Evolutionary conservation across 495 filamentous ascomycete genomes (phyloP).

Genomic region (Letharia columbiana): DNA sequence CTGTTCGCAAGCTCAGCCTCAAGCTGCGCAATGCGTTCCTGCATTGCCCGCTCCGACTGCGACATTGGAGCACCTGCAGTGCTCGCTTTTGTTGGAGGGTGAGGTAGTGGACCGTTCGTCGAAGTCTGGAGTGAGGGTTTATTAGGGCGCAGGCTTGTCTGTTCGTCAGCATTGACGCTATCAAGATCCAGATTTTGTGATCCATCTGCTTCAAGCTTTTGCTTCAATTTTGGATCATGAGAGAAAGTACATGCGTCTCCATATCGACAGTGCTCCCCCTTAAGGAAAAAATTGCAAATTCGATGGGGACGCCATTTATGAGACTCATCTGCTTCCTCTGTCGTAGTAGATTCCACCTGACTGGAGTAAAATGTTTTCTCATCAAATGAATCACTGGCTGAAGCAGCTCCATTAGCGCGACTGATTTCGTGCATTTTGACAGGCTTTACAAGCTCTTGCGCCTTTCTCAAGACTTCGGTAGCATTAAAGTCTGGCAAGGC

Average conservation of each 20-base stretch:
- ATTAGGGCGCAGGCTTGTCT: constrained; percentile 13
- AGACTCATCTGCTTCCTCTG: constrained; percentile 23
- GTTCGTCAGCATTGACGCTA: constrained; percentile 23
- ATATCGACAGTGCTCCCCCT: constrained; percentile 23
- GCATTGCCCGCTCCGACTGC: constrained; percentile 11
- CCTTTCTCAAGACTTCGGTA: constrained; percentile 61
- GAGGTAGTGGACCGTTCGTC: not conserved
- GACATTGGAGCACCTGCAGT: constrained; percentile 3
- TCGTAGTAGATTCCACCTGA: constrained; percentile 45
- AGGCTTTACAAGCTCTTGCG: constrained; percentile 62
- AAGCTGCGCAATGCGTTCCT: constrained; percentile 23
- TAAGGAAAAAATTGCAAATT: constrained; percentile 23
- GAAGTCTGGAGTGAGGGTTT: not conserved
- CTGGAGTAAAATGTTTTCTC: constrained; percentile 95
- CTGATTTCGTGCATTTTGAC: constrained; percentile 41
- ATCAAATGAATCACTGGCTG: constrained; percentile 72
- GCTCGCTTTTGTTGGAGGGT: constrained; percentile 1
- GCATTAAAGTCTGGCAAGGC: constrained; percentile 65
- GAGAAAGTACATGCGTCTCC: constrained; percentile 26
- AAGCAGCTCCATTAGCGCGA: constrained; percentile 44
- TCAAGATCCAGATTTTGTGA: constrained; percentile 22
- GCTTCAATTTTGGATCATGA: constrained; percentile 22
- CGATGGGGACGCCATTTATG: constrained; percentile 17
- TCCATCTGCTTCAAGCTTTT: constrained; percentile 16
- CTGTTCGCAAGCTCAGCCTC: constrained; percentile 31